These are phyloP conservation scores for Didymella exigua DNA, from an alignment of 2,329 filamentous ascomycete species.

Conservation along the genomic window DNA sequence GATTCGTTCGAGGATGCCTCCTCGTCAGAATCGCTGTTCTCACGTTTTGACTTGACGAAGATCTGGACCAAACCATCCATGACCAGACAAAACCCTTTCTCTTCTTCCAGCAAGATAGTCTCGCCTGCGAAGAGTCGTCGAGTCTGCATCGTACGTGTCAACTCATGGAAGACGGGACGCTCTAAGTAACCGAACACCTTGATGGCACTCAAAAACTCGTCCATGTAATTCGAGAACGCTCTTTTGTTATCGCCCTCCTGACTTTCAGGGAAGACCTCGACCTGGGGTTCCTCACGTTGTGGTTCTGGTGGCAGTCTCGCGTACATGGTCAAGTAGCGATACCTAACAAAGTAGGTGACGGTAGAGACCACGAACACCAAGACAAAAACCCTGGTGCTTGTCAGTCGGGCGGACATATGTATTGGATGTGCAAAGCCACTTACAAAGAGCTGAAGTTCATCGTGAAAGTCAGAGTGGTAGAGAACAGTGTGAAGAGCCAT, in stretches of 20 bases:
- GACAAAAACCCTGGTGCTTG: slow-evolving; percentile 61
- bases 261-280: slow-evolving; percentile 92
- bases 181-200: slow-evolving; percentile 99
- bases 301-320: slow-evolving; percentile 90
- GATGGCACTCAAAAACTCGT: slow-evolving; percentile 97
- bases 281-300: slow-evolving; percentile 91
- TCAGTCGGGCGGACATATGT: slow-evolving; percentile 23
- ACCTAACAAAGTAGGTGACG: slow-evolving; percentile 90
- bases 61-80: slow-evolving; percentile 97
- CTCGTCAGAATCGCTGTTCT: slow-evolving; percentile 55
- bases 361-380: slow-evolving; percentile 78
- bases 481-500: slow-evolving; percentile 86
- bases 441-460: slow-evolving; percentile 98
- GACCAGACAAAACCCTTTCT: slow-evolving; percentile 96
- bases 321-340: slow-evolving; percentile 97
- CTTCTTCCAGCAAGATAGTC: slow-evolving; percentile 92
- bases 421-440: slow-evolving; percentile 35
- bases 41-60: slow-evolving; percentile 84
- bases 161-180: slow-evolving; percentile 93
- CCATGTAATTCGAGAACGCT: slow-evolving; percentile 91
- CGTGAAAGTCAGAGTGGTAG: slow-evolving; percentile 91
- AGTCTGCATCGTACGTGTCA: slow-evolving; percentile 98
- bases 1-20: slow-evolving; percentile 59
- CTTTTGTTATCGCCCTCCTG: slow-evolving; percentile 90
- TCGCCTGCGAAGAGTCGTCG: slow-evolving; percentile 94